Percentiles rank a stretch among this genome's conserved stretches.
Evolutionary conservation across 768 basidiomycete genomes (phyloP).

Genomic region (Collybia mongolica): DNA sequence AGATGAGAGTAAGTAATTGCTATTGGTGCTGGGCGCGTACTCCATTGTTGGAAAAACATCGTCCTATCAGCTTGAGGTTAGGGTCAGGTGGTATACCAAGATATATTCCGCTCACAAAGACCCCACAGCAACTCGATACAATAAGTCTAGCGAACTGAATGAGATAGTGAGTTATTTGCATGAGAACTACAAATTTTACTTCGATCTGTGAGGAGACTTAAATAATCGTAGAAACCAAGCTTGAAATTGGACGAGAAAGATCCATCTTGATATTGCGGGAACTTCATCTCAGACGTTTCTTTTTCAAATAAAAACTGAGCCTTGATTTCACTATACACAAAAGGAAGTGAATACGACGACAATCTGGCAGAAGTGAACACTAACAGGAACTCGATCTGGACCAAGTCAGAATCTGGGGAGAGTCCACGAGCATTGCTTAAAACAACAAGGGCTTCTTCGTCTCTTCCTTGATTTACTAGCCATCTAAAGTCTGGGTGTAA

Average conservation of each 20-base stretch:
- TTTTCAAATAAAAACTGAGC: slow-evolving; percentile 74
- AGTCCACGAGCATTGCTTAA: slow-evolving; percentile 59
- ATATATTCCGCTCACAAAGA: slow-evolving; percentile 38
- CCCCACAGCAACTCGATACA: slow-evolving; percentile 63
- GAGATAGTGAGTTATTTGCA: not conserved
- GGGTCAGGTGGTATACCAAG: not conserved
- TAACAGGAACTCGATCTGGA: slow-evolving; percentile 73
- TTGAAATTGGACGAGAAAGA: slow-evolving; percentile 55
- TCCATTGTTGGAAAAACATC: slow-evolving; percentile 88
- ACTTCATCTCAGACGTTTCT: slow-evolving; percentile 53
- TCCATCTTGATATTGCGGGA: slow-evolving; percentile 67
- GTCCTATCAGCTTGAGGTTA: slow-evolving; percentile 29
- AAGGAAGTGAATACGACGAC: not conserved
- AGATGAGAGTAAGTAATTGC: not conserved
- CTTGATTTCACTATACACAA: slow-evolving; percentile 56
- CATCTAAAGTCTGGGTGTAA: slow-evolving; percentile 39
- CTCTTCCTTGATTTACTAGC: slow-evolving; percentile 75
- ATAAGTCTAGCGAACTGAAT: slow-evolving; percentile 37
- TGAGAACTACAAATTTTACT: slow-evolving; percentile 25
- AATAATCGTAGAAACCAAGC: slow-evolving; percentile 59
- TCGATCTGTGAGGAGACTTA: slow-evolving; percentile 54
- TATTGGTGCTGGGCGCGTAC: slow-evolving; percentile 22
- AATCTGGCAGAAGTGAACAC: slow-evolving; percentile 18
- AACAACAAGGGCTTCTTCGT: slow-evolving; percentile 69
- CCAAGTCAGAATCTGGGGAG: slow-evolving; percentile 57